phyloP scores from a whole-genome alignment of 495 filamentous ascomycete genomes.

The Aspergillus hancockii region DNA sequence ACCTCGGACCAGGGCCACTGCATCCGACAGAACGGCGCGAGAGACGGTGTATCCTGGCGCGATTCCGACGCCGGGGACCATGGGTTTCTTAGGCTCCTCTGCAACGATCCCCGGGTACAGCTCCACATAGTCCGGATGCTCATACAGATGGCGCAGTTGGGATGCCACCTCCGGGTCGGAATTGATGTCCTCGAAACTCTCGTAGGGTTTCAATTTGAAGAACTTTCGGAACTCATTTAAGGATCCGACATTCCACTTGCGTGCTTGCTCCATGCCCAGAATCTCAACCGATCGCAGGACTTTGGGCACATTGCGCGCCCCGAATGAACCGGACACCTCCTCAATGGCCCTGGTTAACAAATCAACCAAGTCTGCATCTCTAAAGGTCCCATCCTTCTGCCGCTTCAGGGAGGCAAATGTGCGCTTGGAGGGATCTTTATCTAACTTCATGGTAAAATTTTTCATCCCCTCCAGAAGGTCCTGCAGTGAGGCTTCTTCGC shows the following conservation, averaged over 20 bases:
- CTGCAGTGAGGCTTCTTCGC: slow-evolving; percentile 49
- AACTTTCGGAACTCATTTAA: slow-evolving; percentile 67
- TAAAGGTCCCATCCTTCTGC: slow-evolving; percentile 56
- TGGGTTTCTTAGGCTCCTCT: slow-evolving; percentile 55
- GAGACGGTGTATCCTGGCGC: slow-evolving; percentile 60
- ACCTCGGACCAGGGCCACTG: slow-evolving; percentile 54
- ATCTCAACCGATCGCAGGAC: slow-evolving; percentile 59
- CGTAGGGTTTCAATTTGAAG: slow-evolving; percentile 58
- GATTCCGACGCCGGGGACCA: slow-evolving; percentile 56
- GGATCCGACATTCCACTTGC: slow-evolving; percentile 60
- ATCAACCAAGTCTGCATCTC: slow-evolving; percentile 63
- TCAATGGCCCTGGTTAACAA: slow-evolving; percentile 61
- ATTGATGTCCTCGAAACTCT: slow-evolving; percentile 65
- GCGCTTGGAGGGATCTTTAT: slow-evolving; percentile 53
- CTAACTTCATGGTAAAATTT: slow-evolving; percentile 50
- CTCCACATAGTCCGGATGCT: slow-evolving; percentile 63
- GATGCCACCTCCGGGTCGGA: slow-evolving; percentile 57
- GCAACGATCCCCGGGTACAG: slow-evolving; percentile 62
- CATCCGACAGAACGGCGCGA: slow-evolving; percentile 53
- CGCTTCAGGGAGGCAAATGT: slow-evolving; percentile 58
- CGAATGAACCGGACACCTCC: slow-evolving; percentile 59
- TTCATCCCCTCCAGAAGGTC: slow-evolving; percentile 56
- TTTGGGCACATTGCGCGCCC: slow-evolving; percentile 61
- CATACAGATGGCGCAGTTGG: slow-evolving; percentile 54
- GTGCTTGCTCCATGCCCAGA: slow-evolving; percentile 60